Percentiles rank a stretch among this genome's conserved stretches.
Evolutionary conservation across 225 moss, liverwort and hornwort genomes (phyloP).

Genomic region (Ulota crispa): DNA sequence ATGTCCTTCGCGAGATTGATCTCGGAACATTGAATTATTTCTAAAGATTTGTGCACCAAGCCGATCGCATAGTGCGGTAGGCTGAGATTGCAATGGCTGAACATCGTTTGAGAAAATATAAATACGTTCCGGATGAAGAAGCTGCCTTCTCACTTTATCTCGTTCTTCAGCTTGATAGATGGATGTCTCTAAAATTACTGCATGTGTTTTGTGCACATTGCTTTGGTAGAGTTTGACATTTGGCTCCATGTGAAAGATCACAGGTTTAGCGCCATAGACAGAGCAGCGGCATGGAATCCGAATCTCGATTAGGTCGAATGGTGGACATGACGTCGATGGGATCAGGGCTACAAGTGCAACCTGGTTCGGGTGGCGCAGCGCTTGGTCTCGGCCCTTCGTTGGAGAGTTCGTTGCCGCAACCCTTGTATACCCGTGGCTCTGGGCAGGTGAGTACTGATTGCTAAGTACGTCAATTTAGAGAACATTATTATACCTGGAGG

Average conservation of each 20-base stretch:
- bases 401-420: conserved; percentile 82
- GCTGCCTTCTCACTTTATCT: background rate
- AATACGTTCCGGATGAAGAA: background rate
- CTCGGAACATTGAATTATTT: background rate
- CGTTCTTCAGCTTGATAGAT: background rate
- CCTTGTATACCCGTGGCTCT: conserved; percentile 68
- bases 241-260: conserved; percentile 19
- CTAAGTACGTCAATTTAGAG: conserved; percentile 1
- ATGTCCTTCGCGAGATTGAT: background rate
- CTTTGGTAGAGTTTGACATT: background rate
- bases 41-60: background rate
- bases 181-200: background rate
- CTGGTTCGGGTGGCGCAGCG: conserved; percentile 54
- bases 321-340: conserved; percentile 67
- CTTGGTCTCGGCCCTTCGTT: conserved; percentile 63
- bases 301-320: conserved; percentile 74
- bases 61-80: conserved; percentile 1
- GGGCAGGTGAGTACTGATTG: conserved; percentile 53
- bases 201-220: background rate
- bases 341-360: conserved; percentile 68
- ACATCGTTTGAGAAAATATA: background rate
- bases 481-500: background rate
- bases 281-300: conserved; percentile 59
- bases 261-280: background rate
- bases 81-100: background rate